These are phyloP conservation scores for Sporothrix pseudoabietina DNA, from an alignment of 2,329 filamentous ascomycete species.

Conservation along the genomic window DNA sequence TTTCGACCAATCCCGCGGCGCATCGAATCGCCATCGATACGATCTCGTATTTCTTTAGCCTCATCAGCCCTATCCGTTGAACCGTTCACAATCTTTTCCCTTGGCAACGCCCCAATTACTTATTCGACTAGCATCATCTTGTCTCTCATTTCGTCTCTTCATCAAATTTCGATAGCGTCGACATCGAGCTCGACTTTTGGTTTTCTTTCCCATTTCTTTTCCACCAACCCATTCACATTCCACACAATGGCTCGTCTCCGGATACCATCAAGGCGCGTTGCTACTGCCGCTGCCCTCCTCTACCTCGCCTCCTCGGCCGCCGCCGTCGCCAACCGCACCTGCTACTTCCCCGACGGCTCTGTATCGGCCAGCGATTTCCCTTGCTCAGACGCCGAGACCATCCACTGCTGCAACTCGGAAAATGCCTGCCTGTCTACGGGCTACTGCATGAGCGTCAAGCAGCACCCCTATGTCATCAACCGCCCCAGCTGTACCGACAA, in stretches of 20 bases:
- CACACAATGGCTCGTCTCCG: conserved; percentile 2
- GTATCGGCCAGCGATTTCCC: conserved; percentile 19
- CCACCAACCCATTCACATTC: neutral
- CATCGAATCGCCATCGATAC: neutral
- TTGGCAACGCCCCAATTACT: neutral
- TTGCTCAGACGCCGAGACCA: conserved; percentile 20
- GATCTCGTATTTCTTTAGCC: neutral
- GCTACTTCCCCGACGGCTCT: conserved; percentile 32
- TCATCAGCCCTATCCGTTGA: neutral
- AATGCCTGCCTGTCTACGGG: conserved; percentile 31
- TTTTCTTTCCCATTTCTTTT: neutral
- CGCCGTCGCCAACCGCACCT: conserved; percentile 23
- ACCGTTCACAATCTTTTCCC: neutral
- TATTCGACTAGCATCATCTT: neutral
- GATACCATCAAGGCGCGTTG: neutral
- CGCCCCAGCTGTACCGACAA: conserved; percentile 33
- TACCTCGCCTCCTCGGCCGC: neutral
- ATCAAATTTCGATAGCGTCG: neutral
- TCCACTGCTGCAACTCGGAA: conserved; percentile 31
- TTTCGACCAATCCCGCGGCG: neutral
- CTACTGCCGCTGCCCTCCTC: neutral
- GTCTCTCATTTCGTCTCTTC: neutral
- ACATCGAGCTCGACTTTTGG: neutral
- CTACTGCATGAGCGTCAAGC: conserved; percentile 30
- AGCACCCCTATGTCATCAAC: conserved; percentile 29